These are phyloP conservation scores for Plasmodium vinckei DNA, from an alignment of 169 alveolate species.

Conservation along the genomic window DNA sequence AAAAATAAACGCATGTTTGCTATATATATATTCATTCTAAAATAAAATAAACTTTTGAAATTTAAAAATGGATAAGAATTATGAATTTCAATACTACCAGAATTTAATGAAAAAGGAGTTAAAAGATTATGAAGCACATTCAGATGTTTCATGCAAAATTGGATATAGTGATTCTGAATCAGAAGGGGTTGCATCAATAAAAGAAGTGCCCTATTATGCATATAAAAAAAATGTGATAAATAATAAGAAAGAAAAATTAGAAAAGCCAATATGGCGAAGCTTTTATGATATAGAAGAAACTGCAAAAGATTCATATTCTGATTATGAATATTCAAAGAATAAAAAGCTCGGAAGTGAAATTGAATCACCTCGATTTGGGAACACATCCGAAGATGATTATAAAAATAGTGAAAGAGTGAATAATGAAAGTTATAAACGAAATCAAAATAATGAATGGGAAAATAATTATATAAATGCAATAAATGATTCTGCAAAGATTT, in stretches of 20 bases:
- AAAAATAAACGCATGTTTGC: not conserved
- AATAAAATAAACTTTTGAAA: not conserved
- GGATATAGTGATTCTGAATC: conserved; percentile 76
- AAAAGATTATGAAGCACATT: conserved; percentile 59
- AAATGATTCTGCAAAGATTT: not conserved
- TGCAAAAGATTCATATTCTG: conserved; percentile 59
- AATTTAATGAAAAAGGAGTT: conserved; percentile 23
- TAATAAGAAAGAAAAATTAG: conserved; percentile 64
- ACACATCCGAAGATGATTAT: conserved; percentile 25
- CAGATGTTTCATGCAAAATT: conserved; percentile 68
- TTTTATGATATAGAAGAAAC: conserved; percentile 66
- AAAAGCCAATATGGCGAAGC: conserved; percentile 72
- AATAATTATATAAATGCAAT: not conserved
- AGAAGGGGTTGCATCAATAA: conserved; percentile 72
- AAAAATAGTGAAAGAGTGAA: not conserved
- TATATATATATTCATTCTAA: not conserved
- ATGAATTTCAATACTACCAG: conserved; percentile 38
- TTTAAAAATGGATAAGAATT: conserved; percentile 35
- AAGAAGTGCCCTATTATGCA: conserved; percentile 60
- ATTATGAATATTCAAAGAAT: conserved; percentile 56
- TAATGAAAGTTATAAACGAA: not conserved
- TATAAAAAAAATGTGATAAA: conserved; percentile 18
- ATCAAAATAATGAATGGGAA: conserved; percentile 10
- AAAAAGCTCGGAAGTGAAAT: conserved; percentile 16
- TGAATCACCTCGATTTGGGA: conserved; percentile 74